Conservation (phyloP, 306 rosid species). For the Crataegus laevigata region DNA sequence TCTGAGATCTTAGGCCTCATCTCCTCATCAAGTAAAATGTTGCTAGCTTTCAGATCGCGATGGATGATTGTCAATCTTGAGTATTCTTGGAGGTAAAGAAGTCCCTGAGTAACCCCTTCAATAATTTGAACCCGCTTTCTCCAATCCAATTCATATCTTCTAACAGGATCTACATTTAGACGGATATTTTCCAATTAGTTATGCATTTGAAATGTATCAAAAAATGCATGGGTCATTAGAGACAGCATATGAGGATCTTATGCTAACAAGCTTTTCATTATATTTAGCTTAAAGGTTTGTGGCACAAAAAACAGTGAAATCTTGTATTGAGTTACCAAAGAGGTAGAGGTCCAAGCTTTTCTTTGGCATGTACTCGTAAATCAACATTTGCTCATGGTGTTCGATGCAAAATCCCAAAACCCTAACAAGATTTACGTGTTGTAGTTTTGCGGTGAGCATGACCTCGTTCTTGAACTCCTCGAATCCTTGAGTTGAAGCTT, state of each 20-base stretch:
- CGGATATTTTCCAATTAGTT: background rate
- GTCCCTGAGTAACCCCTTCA: constrained; percentile 33
- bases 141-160: constrained; percentile 16
- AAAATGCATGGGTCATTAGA: background rate
- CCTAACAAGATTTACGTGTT: background rate
- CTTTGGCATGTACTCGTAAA: background rate
- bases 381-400: background rate
- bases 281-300: background rate
- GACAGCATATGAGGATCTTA: background rate
- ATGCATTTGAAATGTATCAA: background rate
- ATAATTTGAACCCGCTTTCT: constrained; percentile 15
- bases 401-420: background rate
- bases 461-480: constrained; percentile 21
- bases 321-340: constrained; percentile 23
- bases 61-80: constrained; percentile 26
- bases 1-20: constrained; percentile 35
- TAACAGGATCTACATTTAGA: constrained; percentile 10
- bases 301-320: background rate
- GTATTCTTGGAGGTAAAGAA: constrained; percentile 34
- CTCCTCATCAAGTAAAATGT: constrained; percentile 17
- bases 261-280: background rate
- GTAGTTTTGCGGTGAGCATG: background rate
- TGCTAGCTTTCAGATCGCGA: constrained; percentile 30
- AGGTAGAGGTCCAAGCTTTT: background rate
- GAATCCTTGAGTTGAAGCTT: constrained; percentile 25